Base-by-base conservation (phyloP, 139 green algal species). In the Spirogloea muscicola region DNA sequence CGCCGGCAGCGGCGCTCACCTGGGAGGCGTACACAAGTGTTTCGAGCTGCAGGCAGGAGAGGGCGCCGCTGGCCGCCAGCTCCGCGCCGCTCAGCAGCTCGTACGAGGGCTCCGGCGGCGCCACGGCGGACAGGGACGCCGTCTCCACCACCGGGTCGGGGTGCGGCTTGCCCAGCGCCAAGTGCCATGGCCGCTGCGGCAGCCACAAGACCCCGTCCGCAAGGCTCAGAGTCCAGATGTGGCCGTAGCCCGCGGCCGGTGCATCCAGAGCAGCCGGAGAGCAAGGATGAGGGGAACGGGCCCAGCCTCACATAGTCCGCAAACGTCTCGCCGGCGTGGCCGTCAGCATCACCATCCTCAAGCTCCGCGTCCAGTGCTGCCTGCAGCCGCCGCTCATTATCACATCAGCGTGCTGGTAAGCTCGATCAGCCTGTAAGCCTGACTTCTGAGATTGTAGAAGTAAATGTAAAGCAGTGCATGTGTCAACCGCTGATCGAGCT, bases 121-220 rank as follows among this genome's bases (percentile, higher is more conserved):
- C 27, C 38, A 86, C 65, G 6, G 58, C 46, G 13, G 79, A 52
- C 29, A 86, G 58, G 18, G 79, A 82, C 21, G 58, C 40, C 46
- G 80, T 85, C 55, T 86, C 80, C 10, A 86, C 80, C 3, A 86
- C 79, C 18, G 48, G 46, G 48, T 85, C 79, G 1, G 79, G 79
- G 57, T 85, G 79, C 5, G 62, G 46, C 2, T 10, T 39, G 39
- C 79, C 79, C 31, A 79, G 2, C 7, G 36, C 29, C 7, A 74
- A 9, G 27, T 73, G 59, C 2, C 38, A 34, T 13, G 68, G 68
- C 31, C 16, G 36, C 63, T 72, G 63, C 46, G 21, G 21, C 21
- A 21, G 21, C 46, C 21, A 55, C 21, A 55, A 21, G 46, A 55
- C 46, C 46, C 21, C 46, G n/a, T 55, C 21, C n/a, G n/a, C n/a